Conservation (phyloP, 1,284 basidiomycete genomes). For the Irpex sp. region DNA sequence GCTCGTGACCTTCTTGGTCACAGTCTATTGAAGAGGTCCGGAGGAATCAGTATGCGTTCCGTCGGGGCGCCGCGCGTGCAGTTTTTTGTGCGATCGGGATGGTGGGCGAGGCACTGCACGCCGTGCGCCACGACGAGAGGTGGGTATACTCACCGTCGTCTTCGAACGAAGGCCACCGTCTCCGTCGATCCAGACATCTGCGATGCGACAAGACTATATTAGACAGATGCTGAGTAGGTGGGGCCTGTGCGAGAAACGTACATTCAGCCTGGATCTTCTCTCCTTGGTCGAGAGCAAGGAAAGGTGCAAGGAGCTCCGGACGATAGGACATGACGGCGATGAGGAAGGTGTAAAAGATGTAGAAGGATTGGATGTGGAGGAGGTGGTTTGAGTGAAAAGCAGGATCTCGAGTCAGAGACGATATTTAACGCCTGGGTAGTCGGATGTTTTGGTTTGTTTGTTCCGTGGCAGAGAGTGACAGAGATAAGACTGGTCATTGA, state of each 20-base stretch:
- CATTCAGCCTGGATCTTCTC: constrained; percentile 91
- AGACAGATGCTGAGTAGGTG: constrained; percentile 5
- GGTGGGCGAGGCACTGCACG: neutral
- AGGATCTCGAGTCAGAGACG: constrained; percentile 13
- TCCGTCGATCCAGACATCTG: constrained; percentile 96
- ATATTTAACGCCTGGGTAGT: constrained; percentile 9
- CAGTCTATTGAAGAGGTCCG: constrained; percentile 47
- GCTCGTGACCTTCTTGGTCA: constrained; percentile 80
- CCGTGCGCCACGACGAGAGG: neutral
- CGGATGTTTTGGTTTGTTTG: constrained; percentile 7
- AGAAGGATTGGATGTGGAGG: constrained; percentile 5
- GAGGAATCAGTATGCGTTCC: constrained; percentile 4
- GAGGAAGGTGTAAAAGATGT: neutral
- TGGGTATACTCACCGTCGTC: constrained; percentile 62
- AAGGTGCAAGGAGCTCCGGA: constrained; percentile 84
- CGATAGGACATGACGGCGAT: constrained; percentile 41
- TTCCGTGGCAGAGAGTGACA: neutral
- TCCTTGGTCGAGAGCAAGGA: constrained; percentile 81
- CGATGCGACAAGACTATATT: constrained; percentile 19
- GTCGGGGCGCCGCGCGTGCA: constrained; percentile 6
- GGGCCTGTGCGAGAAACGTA: constrained; percentile 32
- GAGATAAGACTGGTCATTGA: neutral
- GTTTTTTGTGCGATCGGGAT: constrained; percentile 5
- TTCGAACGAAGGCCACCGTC: constrained; percentile 90
- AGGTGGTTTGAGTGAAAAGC: constrained; percentile 15